Base-by-base conservation (phyloP, 805 yeast species). In the Komagataella kurtzmanii region DNA sequence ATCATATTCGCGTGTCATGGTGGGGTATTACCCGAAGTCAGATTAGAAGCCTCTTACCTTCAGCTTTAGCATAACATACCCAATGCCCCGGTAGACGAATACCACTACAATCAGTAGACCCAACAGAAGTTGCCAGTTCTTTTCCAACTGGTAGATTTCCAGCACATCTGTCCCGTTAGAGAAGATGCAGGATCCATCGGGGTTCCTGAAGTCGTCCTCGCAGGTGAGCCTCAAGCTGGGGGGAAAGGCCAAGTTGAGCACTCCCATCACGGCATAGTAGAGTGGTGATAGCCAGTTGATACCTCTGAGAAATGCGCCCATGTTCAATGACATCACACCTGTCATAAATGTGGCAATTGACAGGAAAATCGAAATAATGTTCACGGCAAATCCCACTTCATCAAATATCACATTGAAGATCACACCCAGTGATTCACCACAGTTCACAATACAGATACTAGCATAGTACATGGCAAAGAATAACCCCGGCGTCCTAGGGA, bases 391-490 rank as follows among this genome's bases (percentile, higher is more conserved):
- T 0, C 96, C 96, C 36, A 88, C 76, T 58, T 88, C 88, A 49
- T 71, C 67, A 59, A 88, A 82, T 0, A 84, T 57, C 3, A 90
- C 81, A 59, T 86, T 87, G 53, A 88, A 84, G 49, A 85, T 73
- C 6, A 88, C 85, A 0, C 96, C 97, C 36, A 88, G 69, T 6
- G 91, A 82, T 62, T 88, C 96, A 43, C 96, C 96, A 54, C 89
- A 81, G 55, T 81, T 79, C 17, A 82, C 75, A 21, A 80, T 73
- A 23, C 76, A 67, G 52, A 79, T 68, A 0, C 80, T 57, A 24
- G 79, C 71, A 56, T 80, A 79, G 18, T 79, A 73, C 57, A 82
- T 69, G 0, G 82, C 73, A 58, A 89, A 88, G 59, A 76, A 88
- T 71, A 84, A 77, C 1, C 70, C 77, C 0, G 81, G 76, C 1